Evolutionary conservation across 176 grass and related monocot species (phyloP).

Genomic region (Canna indica): DNA sequence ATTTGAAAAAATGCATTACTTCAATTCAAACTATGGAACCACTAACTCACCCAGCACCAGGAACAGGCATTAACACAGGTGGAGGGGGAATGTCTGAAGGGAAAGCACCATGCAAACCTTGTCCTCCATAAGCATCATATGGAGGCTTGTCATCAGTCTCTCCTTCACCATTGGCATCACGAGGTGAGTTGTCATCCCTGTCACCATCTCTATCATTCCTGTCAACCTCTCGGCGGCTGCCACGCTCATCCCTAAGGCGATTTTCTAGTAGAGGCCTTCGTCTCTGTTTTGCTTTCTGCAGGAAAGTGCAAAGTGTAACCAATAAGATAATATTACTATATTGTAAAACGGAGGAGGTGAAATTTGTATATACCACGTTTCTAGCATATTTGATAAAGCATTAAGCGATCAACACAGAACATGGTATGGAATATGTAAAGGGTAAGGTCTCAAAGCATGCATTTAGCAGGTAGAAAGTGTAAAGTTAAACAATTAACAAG

Average conservation of each 20-base stretch:
- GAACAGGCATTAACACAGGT: slow-evolving; percentile 93
- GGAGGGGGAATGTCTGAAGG: slow-evolving; percentile 77
- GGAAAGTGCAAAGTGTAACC: neutral
- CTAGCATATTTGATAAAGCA: too few species aligned
- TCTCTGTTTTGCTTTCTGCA: slow-evolving; percentile 58
- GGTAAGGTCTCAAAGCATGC: too few species aligned
- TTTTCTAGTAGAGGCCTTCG: slow-evolving; percentile 40
- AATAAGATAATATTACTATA: neutral
- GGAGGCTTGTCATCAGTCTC: slow-evolving; percentile 51
- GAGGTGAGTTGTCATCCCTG: slow-evolving; percentile 64
- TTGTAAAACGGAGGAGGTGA: neutral
- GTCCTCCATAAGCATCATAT: slow-evolving; percentile 62
- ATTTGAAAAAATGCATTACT: too few species aligned
- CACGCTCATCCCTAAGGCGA: slow-evolving; percentile 66
- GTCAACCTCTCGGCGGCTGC: slow-evolving; percentile 56
- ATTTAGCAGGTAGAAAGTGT: too few species aligned
- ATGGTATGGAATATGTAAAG: too few species aligned
- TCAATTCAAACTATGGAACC: neutral
- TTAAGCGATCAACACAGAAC: too few species aligned
- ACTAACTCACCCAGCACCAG: slow-evolving; percentile 68
- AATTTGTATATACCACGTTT: too few species aligned
- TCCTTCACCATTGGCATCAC: slow-evolving; percentile 41
- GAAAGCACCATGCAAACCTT: slow-evolving; percentile 52
- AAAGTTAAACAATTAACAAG: too few species aligned
- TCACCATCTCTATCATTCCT: slow-evolving; percentile 63